These are phyloP conservation scores for Moesziomyces sp. DNA, from an alignment of 1,284 basidiomycete genomes.

Conservation along the genomic window DNA sequence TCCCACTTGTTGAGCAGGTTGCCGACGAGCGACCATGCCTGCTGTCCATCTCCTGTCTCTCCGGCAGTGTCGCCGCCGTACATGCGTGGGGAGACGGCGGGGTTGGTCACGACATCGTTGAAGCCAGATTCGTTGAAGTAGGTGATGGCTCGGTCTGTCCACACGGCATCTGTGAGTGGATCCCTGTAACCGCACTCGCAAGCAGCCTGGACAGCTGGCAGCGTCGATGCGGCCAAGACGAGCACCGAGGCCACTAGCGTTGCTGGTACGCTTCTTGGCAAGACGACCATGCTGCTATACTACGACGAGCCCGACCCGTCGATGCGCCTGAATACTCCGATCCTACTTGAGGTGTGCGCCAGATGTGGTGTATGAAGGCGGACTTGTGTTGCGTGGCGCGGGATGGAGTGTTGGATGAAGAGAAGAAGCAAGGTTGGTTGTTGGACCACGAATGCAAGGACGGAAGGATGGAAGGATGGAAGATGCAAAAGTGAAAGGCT, in stretches of 20 bases:
- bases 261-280: constrained; percentile 11
- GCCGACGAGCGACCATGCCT: constrained; percentile 53
- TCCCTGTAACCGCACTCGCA: constrained; percentile 62
- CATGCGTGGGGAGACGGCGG: constrained; percentile 40
- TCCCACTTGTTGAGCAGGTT: constrained; percentile 57
- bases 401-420: background rate
- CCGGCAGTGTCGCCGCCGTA: constrained; percentile 41
- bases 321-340: background rate
- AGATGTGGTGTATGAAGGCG: background rate
- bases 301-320: background rate
- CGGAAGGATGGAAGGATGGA: background rate
- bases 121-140: constrained; percentile 61
- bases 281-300: constrained; percentile 11
- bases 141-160: constrained; percentile 60
- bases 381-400: background rate
- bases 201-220: constrained; percentile 21
- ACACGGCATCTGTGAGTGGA: constrained; percentile 51
- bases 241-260: constrained; percentile 24
- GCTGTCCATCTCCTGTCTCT: constrained; percentile 46
- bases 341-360: background rate
- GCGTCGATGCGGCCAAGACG: constrained; percentile 14
- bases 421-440: background rate
- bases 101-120: constrained; percentile 44
- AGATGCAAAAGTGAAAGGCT: background rate
- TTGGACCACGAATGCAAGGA: background rate